These are phyloP conservation scores for Sarocladium brachiariae DNA, from an alignment of 2,329 filamentous ascomycete genomes.

Conservation along the genomic window DNA sequence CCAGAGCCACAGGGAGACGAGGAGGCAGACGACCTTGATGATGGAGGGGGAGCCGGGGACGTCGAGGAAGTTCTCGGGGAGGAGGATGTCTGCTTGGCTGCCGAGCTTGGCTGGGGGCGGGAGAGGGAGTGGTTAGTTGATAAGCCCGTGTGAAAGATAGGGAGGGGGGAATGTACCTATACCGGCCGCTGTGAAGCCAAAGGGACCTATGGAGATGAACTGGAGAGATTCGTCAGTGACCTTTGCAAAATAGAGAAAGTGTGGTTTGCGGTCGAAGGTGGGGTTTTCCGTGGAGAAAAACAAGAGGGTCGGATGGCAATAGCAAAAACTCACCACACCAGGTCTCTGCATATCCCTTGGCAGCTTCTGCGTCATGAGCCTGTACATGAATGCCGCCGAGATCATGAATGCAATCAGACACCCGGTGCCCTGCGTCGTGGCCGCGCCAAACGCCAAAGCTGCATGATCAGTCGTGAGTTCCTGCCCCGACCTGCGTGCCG, in stretches of 20 bases:
- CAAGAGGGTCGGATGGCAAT: too few species aligned
- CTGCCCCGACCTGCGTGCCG: constrained; percentile 23
- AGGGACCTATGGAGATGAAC: constrained; percentile 78
- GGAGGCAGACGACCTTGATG: constrained; percentile 44
- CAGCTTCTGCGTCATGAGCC: constrained; percentile 82
- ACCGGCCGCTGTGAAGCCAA: constrained; percentile 49
- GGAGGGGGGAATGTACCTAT: constrained; percentile 17
- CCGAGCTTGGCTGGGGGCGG: constrained; percentile 35
- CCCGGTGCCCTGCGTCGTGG: constrained; percentile 47
- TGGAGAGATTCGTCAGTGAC: constrained; percentile 15
- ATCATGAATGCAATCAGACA: constrained; percentile 66
- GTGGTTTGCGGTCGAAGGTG: too few species aligned
- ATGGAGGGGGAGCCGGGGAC: constrained; percentile 35
- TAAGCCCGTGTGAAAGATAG: too few species aligned
- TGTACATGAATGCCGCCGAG: constrained; percentile 76
- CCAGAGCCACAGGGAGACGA: constrained; percentile 74
- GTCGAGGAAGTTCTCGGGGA: constrained; percentile 36
- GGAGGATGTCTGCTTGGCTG: constrained; percentile 32
- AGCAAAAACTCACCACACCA: constrained; percentile 52
- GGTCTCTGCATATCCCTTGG: constrained; percentile 69
- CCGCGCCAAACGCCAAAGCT: constrained; percentile 40
- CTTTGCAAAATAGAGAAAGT: neutral
- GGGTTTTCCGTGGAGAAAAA: too few species aligned
- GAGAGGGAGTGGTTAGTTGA: too few species aligned
- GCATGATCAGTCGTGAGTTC: constrained; percentile 29